These are phyloP conservation scores for Chionographis japonica DNA, from an alignment of 106 monocot genomes.

Conservation along the genomic window DNA sequence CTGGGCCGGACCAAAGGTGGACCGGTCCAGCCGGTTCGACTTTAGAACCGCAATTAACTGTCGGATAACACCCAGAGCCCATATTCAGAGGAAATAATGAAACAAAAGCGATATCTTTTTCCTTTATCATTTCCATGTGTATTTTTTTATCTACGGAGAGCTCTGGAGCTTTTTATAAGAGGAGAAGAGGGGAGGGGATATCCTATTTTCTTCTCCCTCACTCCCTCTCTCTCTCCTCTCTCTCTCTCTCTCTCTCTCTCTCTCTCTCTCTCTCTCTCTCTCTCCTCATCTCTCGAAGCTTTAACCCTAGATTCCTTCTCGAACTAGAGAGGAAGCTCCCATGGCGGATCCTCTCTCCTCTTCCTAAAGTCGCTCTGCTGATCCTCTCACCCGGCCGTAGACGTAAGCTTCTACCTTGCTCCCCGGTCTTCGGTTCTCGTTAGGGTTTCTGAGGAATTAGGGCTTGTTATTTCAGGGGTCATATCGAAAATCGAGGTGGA, in stretches of 20 bases:
- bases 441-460: background rate
- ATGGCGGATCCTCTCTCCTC: background rate
- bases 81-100: too few species aligned
- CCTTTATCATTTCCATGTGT: too few species aligned
- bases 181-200: background rate
- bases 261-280: background rate
- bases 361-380: too few species aligned
- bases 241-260: background rate
- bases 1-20: too few species aligned
- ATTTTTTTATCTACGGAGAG: background rate
- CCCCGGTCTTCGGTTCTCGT: background rate
- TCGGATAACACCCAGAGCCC: too few species aligned
- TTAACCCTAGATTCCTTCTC: background rate
- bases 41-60: too few species aligned
- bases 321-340: background rate
- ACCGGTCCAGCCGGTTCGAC: too few species aligned
- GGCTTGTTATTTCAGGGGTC: background rate
- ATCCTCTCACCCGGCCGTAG: too few species aligned
- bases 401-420: background rate
- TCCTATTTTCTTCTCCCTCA: background rate
- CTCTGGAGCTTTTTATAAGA: conserved; percentile 6
- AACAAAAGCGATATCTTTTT: too few species aligned
- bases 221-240: background rate
- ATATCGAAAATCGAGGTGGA: background rate
- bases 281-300: background rate